A percentile compares a stretch with the other conserved stretches of the same genome.
Evolutionary conservation across 805 yeast species (phyloP).

Genomic region (Candida alai): DNA sequence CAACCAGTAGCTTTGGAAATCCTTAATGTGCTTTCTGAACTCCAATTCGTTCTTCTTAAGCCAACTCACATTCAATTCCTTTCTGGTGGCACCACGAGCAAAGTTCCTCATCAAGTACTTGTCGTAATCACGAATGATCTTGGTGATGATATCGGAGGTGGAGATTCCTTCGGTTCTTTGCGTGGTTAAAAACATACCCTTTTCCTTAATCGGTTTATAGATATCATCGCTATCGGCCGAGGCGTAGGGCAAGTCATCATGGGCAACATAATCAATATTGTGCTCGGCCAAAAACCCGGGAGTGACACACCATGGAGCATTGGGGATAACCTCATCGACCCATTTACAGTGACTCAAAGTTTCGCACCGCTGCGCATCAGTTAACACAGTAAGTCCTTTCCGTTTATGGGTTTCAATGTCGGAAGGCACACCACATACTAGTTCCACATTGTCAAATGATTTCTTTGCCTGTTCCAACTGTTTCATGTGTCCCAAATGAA

Average conservation of each 20-base stretch:
- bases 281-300: conserved; percentile 76
- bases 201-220: conserved; percentile 85
- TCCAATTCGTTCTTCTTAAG: conserved; percentile 94
- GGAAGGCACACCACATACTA: conserved; percentile 89
- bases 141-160: conserved; percentile 93
- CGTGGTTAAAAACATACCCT: conserved; percentile 88
- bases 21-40: conserved; percentile 82
- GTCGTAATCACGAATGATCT: conserved; percentile 92
- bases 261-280: conserved; percentile 93
- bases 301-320: conserved; percentile 95
- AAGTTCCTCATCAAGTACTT: conserved; percentile 95
- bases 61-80: conserved; percentile 96
- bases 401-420: conserved; percentile 87
- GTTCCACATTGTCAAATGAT: conserved; percentile 74
- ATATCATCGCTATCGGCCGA: conserved; percentile 88
- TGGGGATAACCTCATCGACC: conserved; percentile 95
- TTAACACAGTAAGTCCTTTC: conserved; percentile 89
- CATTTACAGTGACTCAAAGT: conserved; percentile 91
- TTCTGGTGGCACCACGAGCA: conserved; percentile 95
- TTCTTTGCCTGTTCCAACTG: conserved; percentile 96
- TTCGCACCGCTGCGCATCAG: conserved; percentile 85
- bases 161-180: conserved; percentile 97
- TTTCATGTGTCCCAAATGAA: conserved; percentile 96
- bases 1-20: conserved; percentile 82
- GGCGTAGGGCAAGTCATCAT: conserved; percentile 94